Evolutionary conservation across 345 rosid species (phyloP).

Genomic region (Euphorbia peplus): DNA sequence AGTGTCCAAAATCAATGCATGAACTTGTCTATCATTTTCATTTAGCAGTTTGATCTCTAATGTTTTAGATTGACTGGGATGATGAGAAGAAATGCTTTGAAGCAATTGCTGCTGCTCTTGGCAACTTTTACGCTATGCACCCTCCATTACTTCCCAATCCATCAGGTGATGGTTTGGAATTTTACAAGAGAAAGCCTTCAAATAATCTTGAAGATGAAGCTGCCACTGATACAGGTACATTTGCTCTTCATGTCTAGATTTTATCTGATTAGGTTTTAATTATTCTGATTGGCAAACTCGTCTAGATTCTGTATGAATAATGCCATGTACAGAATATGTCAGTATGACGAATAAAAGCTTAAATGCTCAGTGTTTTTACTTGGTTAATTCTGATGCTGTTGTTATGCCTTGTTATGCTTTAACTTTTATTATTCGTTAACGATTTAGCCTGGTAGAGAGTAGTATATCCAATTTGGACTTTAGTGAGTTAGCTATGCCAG

Average conservation of each 20-base stretch:
- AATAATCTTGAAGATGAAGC: conserved; percentile 33
- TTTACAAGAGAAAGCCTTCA: conserved; percentile 43
- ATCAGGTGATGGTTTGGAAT: conserved; percentile 62
- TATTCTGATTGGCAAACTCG: too few relatives aligned
- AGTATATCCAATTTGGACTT: too few relatives aligned
- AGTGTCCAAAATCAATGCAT: background rate
- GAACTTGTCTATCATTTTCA: background rate
- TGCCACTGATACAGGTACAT: conserved; percentile 38
- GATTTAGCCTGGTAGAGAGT: too few relatives aligned
- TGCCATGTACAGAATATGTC: too few relatives aligned
- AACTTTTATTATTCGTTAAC: too few relatives aligned
- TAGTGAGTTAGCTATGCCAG: too few relatives aligned
- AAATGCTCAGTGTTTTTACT: too few relatives aligned
- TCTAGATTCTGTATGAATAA: too few relatives aligned
- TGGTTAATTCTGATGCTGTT: too few relatives aligned
- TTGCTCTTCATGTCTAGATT: background rate
- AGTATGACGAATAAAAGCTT: too few relatives aligned
- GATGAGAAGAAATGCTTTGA: conserved; percentile 82
- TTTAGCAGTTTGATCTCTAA: conserved; percentile 9
- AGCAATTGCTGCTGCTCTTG: conserved; percentile 82
- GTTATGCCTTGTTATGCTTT: too few relatives aligned
- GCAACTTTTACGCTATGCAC: conserved; percentile 87
- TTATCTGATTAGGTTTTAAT: background rate
- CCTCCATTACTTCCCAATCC: conserved; percentile 90
- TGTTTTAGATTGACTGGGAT: conserved; percentile 78